These are phyloP conservation scores for Candida hungchunana DNA, from an alignment of 805 yeast genomes.

Conservation along the genomic window DNA sequence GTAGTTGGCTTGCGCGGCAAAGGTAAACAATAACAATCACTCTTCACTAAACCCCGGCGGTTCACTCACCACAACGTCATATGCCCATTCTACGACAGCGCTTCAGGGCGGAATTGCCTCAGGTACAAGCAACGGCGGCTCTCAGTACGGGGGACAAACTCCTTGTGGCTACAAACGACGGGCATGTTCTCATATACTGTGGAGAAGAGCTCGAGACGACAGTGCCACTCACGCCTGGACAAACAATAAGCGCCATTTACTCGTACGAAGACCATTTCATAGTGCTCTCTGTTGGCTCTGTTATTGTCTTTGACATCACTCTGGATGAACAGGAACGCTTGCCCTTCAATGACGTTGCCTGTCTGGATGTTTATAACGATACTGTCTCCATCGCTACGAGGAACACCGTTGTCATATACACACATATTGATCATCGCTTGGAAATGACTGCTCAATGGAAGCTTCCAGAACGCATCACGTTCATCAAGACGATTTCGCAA, in stretches of 20 bases:
- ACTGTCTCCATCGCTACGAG: conserved; percentile 17
- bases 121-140: conserved; percentile 9
- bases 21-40: background rate
- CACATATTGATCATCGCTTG: conserved; percentile 21
- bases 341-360: conserved; percentile 18
- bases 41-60: background rate
- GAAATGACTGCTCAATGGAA: conserved; percentile 25
- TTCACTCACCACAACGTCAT: too few relatives aligned
- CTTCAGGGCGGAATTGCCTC: conserved; percentile 1
- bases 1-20: background rate
- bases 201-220: background rate
- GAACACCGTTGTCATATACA: conserved; percentile 14
- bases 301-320: conserved; percentile 10
- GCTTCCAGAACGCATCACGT: conserved; percentile 25
- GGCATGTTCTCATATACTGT: conserved; percentile 10
- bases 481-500: conserved; percentile 22
- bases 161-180: conserved; percentile 11
- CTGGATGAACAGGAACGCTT: conserved; percentile 16
- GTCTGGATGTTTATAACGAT: conserved; percentile 4
- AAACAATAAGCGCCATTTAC: conserved; percentile 4
- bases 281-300: conserved; percentile 5
- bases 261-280: conserved; percentile 1
- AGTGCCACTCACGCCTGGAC: conserved; percentile 7
- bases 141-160: conserved; percentile 1
- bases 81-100: conserved; percentile 6